Base-by-base conservation (phyloP, 495 filamentous ascomycete species). In the Pyronema omphalodes region DNA sequence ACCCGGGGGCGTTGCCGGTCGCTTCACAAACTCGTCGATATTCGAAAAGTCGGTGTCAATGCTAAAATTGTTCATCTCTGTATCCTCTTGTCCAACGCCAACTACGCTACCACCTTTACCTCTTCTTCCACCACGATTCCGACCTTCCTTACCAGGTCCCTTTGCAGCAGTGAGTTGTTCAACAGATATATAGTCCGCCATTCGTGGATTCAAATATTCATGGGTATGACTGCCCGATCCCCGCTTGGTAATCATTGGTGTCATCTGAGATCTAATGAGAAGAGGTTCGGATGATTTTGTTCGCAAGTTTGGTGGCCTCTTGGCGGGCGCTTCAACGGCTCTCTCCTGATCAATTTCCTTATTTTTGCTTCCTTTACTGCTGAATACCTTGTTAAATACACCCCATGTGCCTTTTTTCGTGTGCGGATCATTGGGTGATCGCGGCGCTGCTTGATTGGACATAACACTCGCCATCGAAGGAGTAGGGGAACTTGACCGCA, bases 401-500 rank as follows among this genome's bases (percentile, higher is more conserved):
- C 29, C 54, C 57, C 43, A 60, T 58, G 36, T 54, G 44, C 50
- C 52, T n/a, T 43, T 43, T 50, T 60, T 49, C 47, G 56, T 60
- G 36, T 51, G 48, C 5, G 15, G 17, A 45, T 64, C 60, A 9
- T 63, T 50, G 12, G 62, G 63, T 55, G 63, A 66, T 54, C 53
- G 59, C 19, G 62, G 62, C 37, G 56, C 23, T 59, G 36, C 36
- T 37, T 65, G 62, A 29, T 57, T 57, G 23, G 63, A 66, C 19
- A 65, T 36, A 11, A 63, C 57, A 49, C 63, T 66, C 3, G 62
- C 63, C 19, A 66, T 44, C 43, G 63, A 66, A 52, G 63, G 63
- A 18, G 63, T 66, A 37, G 63, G 63, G 11, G 63, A 66, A 45
- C 62, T 54, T 29, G 63, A 59, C 8, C 63, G 59, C 47, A 55